phyloP scores from a whole-genome alignment of 2,329 filamentous ascomycete genomes.

The Penicillium sp. region DNA sequence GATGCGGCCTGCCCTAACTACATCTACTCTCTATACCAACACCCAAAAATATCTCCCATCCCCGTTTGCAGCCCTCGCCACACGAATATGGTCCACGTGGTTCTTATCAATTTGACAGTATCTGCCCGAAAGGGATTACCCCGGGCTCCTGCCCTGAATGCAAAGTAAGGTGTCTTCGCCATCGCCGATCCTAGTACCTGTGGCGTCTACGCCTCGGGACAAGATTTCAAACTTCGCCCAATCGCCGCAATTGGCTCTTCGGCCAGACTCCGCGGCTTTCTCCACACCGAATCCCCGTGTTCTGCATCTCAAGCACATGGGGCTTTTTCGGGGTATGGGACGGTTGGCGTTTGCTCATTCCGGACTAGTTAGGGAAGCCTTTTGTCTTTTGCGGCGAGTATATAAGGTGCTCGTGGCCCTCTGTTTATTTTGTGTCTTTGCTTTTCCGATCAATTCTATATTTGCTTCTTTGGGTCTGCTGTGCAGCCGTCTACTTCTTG shows the following conservation, averaged over 20 bases:
- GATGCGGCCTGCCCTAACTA: slow-evolving; percentile 16
- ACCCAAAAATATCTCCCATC: background rate
- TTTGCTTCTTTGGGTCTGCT: slow-evolving; percentile 1
- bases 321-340: background rate
- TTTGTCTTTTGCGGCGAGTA: background rate
- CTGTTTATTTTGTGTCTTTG: slow-evolving; percentile 4
- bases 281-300: slow-evolving; percentile 5
- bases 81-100: background rate
- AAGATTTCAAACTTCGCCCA: slow-evolving; percentile 1
- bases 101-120: background rate
- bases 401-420: background rate
- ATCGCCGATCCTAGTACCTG: slow-evolving; percentile 1
- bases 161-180: background rate
- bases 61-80: slow-evolving; percentile 3
- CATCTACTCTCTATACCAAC: background rate
- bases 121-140: background rate
- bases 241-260: slow-evolving; percentile 2
- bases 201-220: slow-evolving; percentile 3
- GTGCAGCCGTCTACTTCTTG: slow-evolving; percentile 1
- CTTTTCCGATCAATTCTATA: background rate
- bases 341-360: background rate
- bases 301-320: background rate
- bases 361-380: background rate
- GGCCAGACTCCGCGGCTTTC: background rate
- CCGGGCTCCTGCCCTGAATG: background rate